Evolutionary conservation across 352 stramenopile genomes (phyloP).

Genomic region (Plasmopara halstedii): DNA sequence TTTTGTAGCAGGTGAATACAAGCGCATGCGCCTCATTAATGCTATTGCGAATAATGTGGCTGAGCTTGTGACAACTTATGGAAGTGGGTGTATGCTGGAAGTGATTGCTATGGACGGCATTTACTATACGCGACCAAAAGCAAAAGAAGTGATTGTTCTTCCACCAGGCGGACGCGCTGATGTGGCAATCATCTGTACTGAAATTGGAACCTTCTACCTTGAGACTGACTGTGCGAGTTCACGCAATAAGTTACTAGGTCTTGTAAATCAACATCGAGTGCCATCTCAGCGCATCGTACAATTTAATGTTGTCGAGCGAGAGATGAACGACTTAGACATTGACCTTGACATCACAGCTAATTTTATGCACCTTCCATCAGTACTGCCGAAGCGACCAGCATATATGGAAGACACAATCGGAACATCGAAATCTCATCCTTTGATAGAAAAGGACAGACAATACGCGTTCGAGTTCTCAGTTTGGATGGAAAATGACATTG

Average conservation of each 20-base stretch:
- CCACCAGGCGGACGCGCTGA: constrained; percentile 60
- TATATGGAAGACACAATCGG: constrained; percentile 49
- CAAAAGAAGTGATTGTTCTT: constrained; percentile 48
- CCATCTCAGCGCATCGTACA: constrained; percentile 57
- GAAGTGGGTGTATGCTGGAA: constrained; percentile 37
- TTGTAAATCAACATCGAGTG: constrained; percentile 57
- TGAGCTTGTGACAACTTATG: constrained; percentile 42
- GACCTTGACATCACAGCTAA: constrained; percentile 4
- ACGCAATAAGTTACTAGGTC: constrained; percentile 51
- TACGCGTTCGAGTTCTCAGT: constrained; percentile 75
- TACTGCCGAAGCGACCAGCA: constrained; percentile 37
- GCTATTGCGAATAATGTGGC: constrained; percentile 77
- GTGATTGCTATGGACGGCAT: constrained; percentile 69
- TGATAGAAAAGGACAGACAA: constrained; percentile 28
- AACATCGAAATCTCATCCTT: constrained; percentile 7
- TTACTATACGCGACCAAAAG: constrained; percentile 37
- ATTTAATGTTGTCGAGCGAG: constrained; percentile 26
- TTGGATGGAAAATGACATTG: constrained; percentile 46
- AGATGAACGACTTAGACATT: constrained; percentile 13
- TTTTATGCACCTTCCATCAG: constrained; percentile 25
- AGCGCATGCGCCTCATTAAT: constrained; percentile 64
- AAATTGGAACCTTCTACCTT: constrained; percentile 50
- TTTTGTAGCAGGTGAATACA: constrained; percentile 43
- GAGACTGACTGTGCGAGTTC: constrained; percentile 51
- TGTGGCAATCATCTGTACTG: constrained; percentile 42